Evolutionary conservation across 176 grass and related monocot species (phyloP).

Genomic region (Hyparrhenia diplandra): DNA sequence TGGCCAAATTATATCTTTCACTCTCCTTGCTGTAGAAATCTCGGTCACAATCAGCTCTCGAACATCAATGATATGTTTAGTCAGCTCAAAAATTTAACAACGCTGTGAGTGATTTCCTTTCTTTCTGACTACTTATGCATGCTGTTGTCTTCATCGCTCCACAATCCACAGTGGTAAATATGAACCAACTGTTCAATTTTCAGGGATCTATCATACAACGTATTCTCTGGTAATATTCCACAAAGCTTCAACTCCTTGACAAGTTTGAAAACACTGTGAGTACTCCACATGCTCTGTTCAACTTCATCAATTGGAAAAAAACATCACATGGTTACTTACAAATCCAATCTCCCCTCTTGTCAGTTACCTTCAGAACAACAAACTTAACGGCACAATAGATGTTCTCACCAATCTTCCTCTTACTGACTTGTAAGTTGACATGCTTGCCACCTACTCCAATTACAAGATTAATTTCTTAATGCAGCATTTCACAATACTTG

Average conservation of each 20-base stretch:
- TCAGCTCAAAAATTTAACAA: constrained; percentile 55
- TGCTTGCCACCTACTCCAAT: background rate
- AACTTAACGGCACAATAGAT: constrained; percentile 78
- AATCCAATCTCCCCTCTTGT: constrained; percentile 17
- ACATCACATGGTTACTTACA: background rate
- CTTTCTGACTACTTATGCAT: constrained; percentile 6
- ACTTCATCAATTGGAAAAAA: background rate
- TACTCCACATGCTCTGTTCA: constrained; percentile 1
- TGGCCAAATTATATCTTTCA: constrained; percentile 1
- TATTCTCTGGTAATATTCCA: constrained; percentile 72
- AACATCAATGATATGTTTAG: constrained; percentile 64
- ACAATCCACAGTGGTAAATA: background rate
- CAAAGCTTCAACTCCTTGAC: constrained; percentile 66
- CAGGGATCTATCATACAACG: constrained; percentile 81
- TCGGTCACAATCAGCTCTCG: constrained; percentile 75
- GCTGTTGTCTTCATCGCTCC: background rate
- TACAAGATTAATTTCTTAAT: constrained; percentile 20
- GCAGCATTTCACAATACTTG: constrained; percentile 16
- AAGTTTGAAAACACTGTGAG: constrained; percentile 77
- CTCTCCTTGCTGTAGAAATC: constrained; percentile 50
- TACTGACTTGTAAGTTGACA: constrained; percentile 66
- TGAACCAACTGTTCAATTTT: constrained; percentile 27
- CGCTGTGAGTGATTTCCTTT: constrained; percentile 56
- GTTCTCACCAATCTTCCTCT: constrained; percentile 78
- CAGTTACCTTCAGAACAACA: constrained; percentile 94